A percentile compares a stretch with the other conserved stretches of the same genome.
phyloP scores from a whole-genome alignment of 345 rosid species.

The Iberis pinnata region DNA sequence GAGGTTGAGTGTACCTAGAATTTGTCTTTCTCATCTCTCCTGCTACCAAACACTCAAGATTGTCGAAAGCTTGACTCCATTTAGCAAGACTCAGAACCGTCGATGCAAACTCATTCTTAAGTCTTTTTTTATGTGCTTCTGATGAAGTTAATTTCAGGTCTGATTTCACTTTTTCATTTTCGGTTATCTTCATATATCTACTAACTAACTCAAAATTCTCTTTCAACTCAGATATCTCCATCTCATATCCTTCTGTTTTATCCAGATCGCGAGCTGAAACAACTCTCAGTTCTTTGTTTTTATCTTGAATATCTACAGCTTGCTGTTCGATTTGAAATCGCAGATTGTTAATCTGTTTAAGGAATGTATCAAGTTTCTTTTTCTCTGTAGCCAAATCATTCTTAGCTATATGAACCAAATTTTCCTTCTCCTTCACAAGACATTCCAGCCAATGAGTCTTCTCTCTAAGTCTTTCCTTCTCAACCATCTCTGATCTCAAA shows the following conservation, averaged over 20 bases:
- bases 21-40: slow-evolving; percentile 30
- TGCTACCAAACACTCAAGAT: slow-evolving; percentile 36
- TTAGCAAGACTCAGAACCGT: slow-evolving; percentile 25
- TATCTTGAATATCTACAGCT: slow-evolving; percentile 26
- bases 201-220: slow-evolving; percentile 33
- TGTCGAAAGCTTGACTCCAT: slow-evolving; percentile 29
- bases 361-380: slow-evolving; percentile 28
- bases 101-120: slow-evolving; percentile 39
- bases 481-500: slow-evolving; percentile 28
- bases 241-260: slow-evolving; percentile 26
- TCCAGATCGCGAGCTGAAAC: slow-evolving; percentile 31
- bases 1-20: slow-evolving; percentile 35
- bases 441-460: slow-evolving; percentile 25
- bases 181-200: slow-evolving; percentile 31
- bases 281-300: slow-evolving; percentile 33
- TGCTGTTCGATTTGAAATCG: slow-evolving; percentile 35
- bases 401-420: slow-evolving; percentile 30
- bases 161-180: slow-evolving; percentile 35
- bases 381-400: slow-evolving; percentile 36
- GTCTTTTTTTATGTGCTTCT: slow-evolving; percentile 41
- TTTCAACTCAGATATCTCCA: slow-evolving; percentile 31
- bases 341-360: slow-evolving; percentile 35
- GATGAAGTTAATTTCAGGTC: slow-evolving; percentile 22
- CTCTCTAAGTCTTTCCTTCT: slow-evolving; percentile 44
- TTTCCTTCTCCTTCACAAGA: slow-evolving; percentile 39